Evolutionary conservation across 257 asterid species (phyloP), one percentile per base, ranked within the genome.

Genomic region (Solanum tarapatanum): DNA sequence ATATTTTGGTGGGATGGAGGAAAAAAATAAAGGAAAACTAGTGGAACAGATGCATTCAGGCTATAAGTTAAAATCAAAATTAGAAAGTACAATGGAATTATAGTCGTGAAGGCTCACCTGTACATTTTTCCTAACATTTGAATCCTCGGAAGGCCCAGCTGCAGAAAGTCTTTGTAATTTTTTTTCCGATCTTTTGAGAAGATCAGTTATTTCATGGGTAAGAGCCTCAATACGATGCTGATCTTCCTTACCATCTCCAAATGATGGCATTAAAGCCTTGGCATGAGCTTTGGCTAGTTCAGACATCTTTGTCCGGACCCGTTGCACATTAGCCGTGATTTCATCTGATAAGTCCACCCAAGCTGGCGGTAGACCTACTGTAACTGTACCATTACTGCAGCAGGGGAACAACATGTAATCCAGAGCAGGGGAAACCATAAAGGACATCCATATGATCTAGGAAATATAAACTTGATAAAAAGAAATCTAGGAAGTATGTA

Each of bases 281-380:
- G 98, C 98, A 91, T 97, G 99, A 91, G 99, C 98, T 91, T 95
- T 97, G 84, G 96, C 94, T 86, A 97, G 92, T 92, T 95, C 98
- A 70, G 91, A 92, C 98, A 97, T 95, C 92, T 93, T 95, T 72
- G 90, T 92, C 86, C 97, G 92, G 58, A 89, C 93, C 83, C 92
- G 96, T 90, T 95, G 98, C 91, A 97, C 92, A 90, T 95, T 93
- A 85, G 92, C 93, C 39, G 98, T 89, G 87, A 97, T 93, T 91
- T 97, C 99, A 92, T 97, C 99, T 73, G 98, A 97, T 76, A 97
- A 91, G 90, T 97, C 98, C 88, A 97, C 99, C 98, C 99, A 97
- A 64, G 97, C 98, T 88, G 99, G 99, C 23, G 98, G 99, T 88
- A 97, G 90, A 87, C 99, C 99, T 86, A 97, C 94, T 74, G 98